Percentiles rank a stretch among this genome's conserved stretches.
phyloP scores from a whole-genome alignment of 2,329 filamentous ascomycete species.

The Pestalotiopsis sp. region DNA sequence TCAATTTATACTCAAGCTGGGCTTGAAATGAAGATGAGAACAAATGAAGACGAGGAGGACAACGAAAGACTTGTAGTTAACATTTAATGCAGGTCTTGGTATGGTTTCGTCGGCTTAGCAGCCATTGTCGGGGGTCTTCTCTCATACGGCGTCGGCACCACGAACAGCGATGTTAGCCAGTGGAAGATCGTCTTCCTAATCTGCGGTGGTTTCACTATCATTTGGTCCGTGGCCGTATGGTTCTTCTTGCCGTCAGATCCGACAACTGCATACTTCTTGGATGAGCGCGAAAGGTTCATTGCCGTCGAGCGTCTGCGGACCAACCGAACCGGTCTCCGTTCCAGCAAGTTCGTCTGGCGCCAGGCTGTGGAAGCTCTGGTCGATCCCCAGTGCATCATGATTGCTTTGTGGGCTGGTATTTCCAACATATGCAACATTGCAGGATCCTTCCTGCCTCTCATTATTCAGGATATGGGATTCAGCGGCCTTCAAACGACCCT shows the following conservation, averaged over 20 bases:
- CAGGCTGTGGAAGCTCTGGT: neutral
- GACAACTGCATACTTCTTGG: neutral
- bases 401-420: neutral
- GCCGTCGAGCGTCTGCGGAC: neutral
- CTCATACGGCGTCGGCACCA: neutral
- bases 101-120: no score
- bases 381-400: neutral
- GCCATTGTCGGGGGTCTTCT: neutral
- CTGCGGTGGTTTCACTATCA: neutral
- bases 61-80: no score
- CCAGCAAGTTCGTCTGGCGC: neutral
- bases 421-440: neutral
- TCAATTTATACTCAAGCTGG: no score
- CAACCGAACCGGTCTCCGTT: neutral
- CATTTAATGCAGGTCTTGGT: no score
- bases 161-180: neutral
- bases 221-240: neutral
- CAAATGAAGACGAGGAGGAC: no score
- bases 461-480: neutral
- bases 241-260: neutral
- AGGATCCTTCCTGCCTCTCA: neutral
- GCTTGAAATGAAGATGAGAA: no score
- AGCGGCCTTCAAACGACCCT: neutral
- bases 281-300: neutral
- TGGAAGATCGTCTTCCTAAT: neutral